Evolutionary conservation across 2,329 filamentous ascomycete species (phyloP).

Genomic region (Cladosporium austrohemisphaericum): DNA sequence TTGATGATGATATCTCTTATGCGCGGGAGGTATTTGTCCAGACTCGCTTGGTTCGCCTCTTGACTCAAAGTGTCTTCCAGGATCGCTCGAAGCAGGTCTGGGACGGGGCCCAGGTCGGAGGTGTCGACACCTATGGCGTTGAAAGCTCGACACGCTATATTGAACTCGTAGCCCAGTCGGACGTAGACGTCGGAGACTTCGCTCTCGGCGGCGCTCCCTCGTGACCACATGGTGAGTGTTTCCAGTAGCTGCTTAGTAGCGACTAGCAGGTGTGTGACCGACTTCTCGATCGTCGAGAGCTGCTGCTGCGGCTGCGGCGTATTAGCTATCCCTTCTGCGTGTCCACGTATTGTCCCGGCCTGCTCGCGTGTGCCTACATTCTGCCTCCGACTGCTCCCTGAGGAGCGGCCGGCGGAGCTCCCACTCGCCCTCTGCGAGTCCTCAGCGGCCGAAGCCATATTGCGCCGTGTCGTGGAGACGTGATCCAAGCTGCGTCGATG

Average conservation of each 20-base stretch:
- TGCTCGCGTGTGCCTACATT: slow-evolving; percentile 23
- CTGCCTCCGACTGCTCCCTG: slow-evolving; percentile 24
- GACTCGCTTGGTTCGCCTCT: slow-evolving; percentile 86
- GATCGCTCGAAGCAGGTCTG: slow-evolving; percentile 82
- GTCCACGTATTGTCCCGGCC: background rate
- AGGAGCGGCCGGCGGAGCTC: slow-evolving; percentile 25
- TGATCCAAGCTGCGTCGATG: background rate
- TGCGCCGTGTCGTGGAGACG: background rate
- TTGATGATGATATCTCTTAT: slow-evolving; percentile 99
- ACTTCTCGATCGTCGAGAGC: slow-evolving; percentile 97
- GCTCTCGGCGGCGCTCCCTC: slow-evolving; percentile 82
- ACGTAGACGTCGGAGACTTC: slow-evolving; percentile 99
- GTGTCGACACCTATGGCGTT: slow-evolving; percentile 96
- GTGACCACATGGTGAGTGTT: slow-evolving; percentile 96
- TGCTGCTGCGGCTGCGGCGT: slow-evolving; percentile 61
- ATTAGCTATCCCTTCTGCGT: slow-evolving; percentile 18
- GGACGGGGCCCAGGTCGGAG: slow-evolving; percentile 88
- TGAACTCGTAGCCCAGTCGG: slow-evolving; percentile 96
- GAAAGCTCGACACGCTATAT: slow-evolving; percentile 96
- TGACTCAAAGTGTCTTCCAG: slow-evolving; percentile 95
- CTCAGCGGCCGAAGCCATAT: slow-evolving; percentile 17
- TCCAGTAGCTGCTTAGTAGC: slow-evolving; percentile 97
- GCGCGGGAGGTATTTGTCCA: slow-evolving; percentile 87
- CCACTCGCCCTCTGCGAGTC: slow-evolving; percentile 26
- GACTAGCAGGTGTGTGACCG: slow-evolving; percentile 93